Evolutionary conservation across 257 asterid genomes (phyloP), one percentile per base, ranked within the genome.

Genomic region (Ilex asprella): DNA sequence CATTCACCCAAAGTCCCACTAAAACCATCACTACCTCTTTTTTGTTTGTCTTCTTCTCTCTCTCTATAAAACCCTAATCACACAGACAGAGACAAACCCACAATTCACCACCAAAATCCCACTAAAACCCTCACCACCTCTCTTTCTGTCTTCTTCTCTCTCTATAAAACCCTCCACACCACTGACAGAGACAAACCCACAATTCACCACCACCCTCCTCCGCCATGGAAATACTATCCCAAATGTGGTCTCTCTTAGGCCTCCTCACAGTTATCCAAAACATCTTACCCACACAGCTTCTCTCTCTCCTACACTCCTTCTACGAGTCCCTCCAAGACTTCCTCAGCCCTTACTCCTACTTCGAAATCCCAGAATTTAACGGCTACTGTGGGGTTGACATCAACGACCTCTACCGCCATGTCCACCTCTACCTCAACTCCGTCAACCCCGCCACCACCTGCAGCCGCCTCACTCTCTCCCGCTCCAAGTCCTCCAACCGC

Each of bases 351-450:
- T 63, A 70, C n/a, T 59, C 87, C 49, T 74, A 72, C 76, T 81
- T 76, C 41, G 85, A 81, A 16, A 70, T 81, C 67, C 84, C 83
- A 0, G 87, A 81, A 47, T 81, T 84, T 3, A 81, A 78, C 54
- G 85, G 87, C 77, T 70, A 64, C 66, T 62, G 83, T 58, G 90
- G 80, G 2, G 81, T 81, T 55, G 85, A 78, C 61, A 62, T 76
- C 73, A 84, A 84, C 54, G 82, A 76, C 50, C 87, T 84, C 76
- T 84, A 84, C 78, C 83, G 85, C 65, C 83, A 78, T 6, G 83
- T 65, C 16, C 65, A 29, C 62, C 77, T 78, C 53, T 84, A 81
- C 67, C 76, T 84, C 66, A 74, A 70, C 75, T 73, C 87, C 32
- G 39, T 80, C 49, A 72, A 72, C 65, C 55, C 83, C 12, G 13